Evolutionary conservation across 495 filamentous ascomycete species (phyloP), one percentile per base, ranked within the genome.

Genomic region (Neurospora cerealis): DNA sequence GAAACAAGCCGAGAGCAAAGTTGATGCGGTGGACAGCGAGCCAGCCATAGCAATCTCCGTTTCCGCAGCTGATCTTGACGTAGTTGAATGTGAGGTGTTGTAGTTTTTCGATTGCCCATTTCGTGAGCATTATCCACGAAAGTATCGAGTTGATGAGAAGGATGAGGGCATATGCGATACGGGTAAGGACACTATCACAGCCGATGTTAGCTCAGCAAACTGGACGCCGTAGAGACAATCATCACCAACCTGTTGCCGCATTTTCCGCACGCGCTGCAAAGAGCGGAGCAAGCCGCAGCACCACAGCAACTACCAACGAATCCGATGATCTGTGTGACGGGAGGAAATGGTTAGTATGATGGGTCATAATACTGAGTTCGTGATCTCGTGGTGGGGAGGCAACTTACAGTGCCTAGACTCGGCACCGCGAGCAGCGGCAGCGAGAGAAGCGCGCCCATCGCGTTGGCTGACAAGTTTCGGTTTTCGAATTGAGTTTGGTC

Each of bases 61-160:
- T 93, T 44, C 92, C 90, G 80, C 96, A 99, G 76, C 88, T 90
- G 77, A 99, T 96, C 77, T 92, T 92, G 83, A 99, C 94, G 79
- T 98, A 98, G 83, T 98, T 94, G 70, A 99, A 86, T 38, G 94
- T 95, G 69, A 98, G 82, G 75, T 95, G 89, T 80, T 97, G 90
- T 11, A 99, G 85, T 79, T 98, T 98, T 78, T 97, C 94, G 81
- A 98, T 91, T 19, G 96, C 96, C 96, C 96, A 99, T 74, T 94
- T 93, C 10, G 96, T 98, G 87, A 98, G 95, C 94, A 98, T 97
- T 41, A 99, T 92, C 96, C 96, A 99, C 38, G 96, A 95, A 69
- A 97, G 80, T 74, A 98, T 97, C 69, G 94, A 97, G 88, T 99
- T 98, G 84, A 97, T 82, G 75, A 98, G 88, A 72, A 99, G 93